phyloP scores from a whole-genome alignment of 2,329 filamentous ascomycete species.

The Aspergillus puulaauensis region DNA sequence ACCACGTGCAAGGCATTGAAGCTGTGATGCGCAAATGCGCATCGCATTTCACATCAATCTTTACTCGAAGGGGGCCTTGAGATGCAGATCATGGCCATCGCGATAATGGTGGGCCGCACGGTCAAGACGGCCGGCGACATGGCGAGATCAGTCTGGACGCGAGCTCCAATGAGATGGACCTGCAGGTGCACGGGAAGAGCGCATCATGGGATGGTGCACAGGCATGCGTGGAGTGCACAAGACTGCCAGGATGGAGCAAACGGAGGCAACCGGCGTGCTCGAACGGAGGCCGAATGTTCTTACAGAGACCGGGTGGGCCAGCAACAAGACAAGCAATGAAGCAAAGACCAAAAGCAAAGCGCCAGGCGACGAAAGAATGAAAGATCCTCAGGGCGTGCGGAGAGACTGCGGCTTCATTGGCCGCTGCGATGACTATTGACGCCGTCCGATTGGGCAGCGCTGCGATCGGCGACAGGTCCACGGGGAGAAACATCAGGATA shows the following conservation, averaged over 20 bases:
- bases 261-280: too few species aligned
- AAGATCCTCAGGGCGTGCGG: not conserved
- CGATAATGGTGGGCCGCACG: not conserved
- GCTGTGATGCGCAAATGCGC: not conserved
- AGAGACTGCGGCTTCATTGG: not conserved
- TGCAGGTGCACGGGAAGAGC: conserved; percentile 6
- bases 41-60: not conserved
- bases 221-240: too few species aligned
- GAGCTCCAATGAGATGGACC: conserved; percentile 8
- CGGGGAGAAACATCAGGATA: not conserved
- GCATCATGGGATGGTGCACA: not conserved
- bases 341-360: not conserved
- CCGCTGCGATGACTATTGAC: not conserved
- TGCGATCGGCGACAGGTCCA: not conserved
- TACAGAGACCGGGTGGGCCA: not conserved
- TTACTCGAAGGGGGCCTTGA: not conserved
- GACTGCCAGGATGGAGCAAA: too few species aligned
- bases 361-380: not conserved
- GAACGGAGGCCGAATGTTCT: not conserved
- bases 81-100: conserved; percentile 1
- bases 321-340: not conserved
- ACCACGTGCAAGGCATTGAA: conserved; percentile 4
- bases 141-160: not conserved
- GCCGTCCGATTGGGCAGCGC: not conserved
- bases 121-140: not conserved